Evolutionary conservation across 371 early-diverging fungal genomes (phyloP).

Genomic region (Mortierella sp.): DNA sequence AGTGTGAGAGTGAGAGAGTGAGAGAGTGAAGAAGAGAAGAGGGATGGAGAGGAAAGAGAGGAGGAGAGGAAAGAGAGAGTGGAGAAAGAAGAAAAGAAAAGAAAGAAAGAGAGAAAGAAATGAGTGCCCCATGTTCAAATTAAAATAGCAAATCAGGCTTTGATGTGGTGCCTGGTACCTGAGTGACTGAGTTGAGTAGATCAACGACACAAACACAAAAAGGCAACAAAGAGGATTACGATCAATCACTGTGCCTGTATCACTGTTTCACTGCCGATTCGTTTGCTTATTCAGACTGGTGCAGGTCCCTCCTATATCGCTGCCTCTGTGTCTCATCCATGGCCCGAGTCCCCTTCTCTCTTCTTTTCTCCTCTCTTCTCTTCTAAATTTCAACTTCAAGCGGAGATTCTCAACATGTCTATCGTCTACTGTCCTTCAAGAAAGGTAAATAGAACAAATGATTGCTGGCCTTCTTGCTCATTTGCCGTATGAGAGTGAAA

Average conservation of each 20-base stretch:
- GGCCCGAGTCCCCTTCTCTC: background rate
- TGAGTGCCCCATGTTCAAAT: background rate
- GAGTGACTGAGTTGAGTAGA: background rate
- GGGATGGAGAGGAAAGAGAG: background rate
- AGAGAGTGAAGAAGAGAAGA: background rate
- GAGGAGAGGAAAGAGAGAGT: background rate
- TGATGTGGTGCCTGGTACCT: background rate
- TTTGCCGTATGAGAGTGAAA: background rate
- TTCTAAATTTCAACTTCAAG: conserved; percentile 3
- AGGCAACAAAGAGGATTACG: background rate
- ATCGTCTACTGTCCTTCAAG: background rate
- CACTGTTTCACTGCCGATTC: too few species aligned
- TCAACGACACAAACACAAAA: background rate
- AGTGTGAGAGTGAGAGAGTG: background rate
- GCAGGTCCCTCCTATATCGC: background rate
- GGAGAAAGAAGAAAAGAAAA: background rate
- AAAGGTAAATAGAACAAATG: background rate
- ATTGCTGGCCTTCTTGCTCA: background rate
- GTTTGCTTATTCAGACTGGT: too few species aligned
- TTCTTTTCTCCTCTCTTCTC: background rate
- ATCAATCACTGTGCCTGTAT: background rate
- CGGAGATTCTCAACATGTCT: conserved; percentile 2
- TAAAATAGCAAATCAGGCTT: background rate
- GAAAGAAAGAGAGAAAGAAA: background rate
- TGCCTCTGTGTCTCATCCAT: background rate